Evolutionary conservation across 139 green algal genomes (phyloP), one percentile per base, ranked within the genome.

Genomic region (Chlamydomonas sp.): DNA sequence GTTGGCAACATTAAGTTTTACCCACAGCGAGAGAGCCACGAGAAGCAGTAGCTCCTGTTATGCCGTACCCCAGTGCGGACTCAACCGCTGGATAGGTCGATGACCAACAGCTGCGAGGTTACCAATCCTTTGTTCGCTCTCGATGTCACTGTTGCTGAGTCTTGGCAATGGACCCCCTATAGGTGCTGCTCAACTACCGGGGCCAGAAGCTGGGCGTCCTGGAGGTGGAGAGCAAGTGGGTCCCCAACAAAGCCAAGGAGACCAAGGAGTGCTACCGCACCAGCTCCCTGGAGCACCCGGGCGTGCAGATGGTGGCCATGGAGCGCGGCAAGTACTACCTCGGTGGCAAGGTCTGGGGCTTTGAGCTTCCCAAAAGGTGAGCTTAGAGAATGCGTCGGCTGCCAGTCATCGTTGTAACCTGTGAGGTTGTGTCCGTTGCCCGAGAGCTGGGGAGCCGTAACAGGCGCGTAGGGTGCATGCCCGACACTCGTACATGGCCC

Each of bases 241-340:
- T 76, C 69, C 97, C 97, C 69, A 96, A 98, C 88, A 93, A 95
- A 80, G 88, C 84, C 0, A 18, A 63, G 58, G 92, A 95, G 86
- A 77, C 69, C 3, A 87, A 89, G 77, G 69, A 93, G 62, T 98
- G 96, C 93, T 99, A 99, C 90, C 94, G 96, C 83, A 98, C 95
- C 66, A 92, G 91, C 69, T 96, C 94, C 69, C 93, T 99, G n/a
- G 97, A 99, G 93, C 97, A 99, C 94, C 97, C 97, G 4, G 97
- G 95, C 57, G 95, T 98, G n/a, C 95, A 95, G 77, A 99, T 99
- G 97, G 96, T 99, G 80, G 88, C 94, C 60, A 97, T 93, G 92
- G 97, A 99, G 93, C 94, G 97, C 76, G 97, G 97, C 57, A 94
- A 95, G 82, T 95, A 95, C 89, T 97, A 97, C 94, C 63, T 97